A percentile compares a stretch with the other conserved stretches of the same genome.
Conservation (phyloP, 2,329 filamentous ascomycete genomes). For the Emmonsiellopsis sp. region DNA sequence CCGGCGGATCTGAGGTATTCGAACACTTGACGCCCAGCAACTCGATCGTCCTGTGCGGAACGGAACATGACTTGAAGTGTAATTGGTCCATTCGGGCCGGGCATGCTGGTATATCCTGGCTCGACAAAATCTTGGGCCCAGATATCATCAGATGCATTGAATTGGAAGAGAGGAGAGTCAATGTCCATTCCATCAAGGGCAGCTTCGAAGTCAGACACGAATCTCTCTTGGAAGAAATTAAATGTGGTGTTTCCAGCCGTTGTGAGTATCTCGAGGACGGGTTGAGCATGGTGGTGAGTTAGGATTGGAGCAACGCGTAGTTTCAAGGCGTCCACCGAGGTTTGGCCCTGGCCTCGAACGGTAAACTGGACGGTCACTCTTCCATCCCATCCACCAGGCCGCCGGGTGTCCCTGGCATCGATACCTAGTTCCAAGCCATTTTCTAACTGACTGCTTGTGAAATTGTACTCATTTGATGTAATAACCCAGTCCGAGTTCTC, state of each 20-base stretch:
- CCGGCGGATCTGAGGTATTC: constrained; percentile 20
- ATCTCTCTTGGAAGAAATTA: constrained; percentile 9
- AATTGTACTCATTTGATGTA: constrained; percentile 18
- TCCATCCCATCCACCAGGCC: constrained; percentile 10
- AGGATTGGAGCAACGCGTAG: constrained; percentile 31
- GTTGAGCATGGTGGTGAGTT: constrained; percentile 29
- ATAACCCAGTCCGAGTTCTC: constrained; percentile 16
- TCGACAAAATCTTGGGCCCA: constrained; percentile 35
- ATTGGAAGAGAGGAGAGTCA: constrained; percentile 12
- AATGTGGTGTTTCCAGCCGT: constrained; percentile 3
- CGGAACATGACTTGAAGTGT: constrained; percentile 25
- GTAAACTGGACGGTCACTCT: constrained; percentile 16
- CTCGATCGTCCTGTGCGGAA: constrained; percentile 17
- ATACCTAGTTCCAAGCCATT: constrained; percentile 27
- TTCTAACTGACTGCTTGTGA: constrained; percentile 19
- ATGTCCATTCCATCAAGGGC: constrained; percentile 10
- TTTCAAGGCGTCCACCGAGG: constrained; percentile 19
- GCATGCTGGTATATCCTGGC: constrained; percentile 31
- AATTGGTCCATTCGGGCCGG: constrained; percentile 25
- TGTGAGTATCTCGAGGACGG: constrained; percentile 18
- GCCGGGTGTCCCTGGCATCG: constrained; percentile 24
- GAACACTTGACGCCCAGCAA: constrained; percentile 25
- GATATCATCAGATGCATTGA: constrained; percentile 20
- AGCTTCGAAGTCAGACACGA: constrained; percentile 13
- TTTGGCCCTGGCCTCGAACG: constrained; percentile 15